Conservation (phyloP, 1,284 basidiomycete genomes). For the Anthracocystis walkeri region DNA sequence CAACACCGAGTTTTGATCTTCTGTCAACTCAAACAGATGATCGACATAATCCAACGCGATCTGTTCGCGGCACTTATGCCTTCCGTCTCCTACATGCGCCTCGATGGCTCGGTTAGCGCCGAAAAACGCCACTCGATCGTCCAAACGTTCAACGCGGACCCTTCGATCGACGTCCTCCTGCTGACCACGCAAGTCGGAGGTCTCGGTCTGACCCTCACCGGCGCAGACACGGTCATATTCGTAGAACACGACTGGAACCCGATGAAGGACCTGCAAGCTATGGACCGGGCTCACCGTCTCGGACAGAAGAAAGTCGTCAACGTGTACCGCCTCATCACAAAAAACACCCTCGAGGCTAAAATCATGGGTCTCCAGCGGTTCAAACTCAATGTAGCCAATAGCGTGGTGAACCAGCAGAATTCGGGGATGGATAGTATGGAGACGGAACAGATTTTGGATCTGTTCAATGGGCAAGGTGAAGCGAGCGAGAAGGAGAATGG, state of each 20-base stretch:
- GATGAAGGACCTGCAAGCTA: slow-evolving; percentile 99
- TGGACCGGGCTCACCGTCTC: slow-evolving; percentile 98
- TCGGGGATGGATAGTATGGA: slow-evolving; percentile 93
- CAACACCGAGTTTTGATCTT: slow-evolving; percentile 98
- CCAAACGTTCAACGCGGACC: slow-evolving; percentile 97
- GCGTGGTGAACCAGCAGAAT: slow-evolving; percentile 97
- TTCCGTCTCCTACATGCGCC: slow-evolving; percentile 94
- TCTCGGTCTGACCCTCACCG: slow-evolving; percentile 93
- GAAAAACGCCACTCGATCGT: slow-evolving; percentile 75
- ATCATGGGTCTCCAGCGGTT: slow-evolving; percentile 98
- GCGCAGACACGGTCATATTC: slow-evolving; percentile 98
- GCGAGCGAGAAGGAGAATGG: not conserved
- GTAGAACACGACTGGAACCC: slow-evolving; percentile 99
- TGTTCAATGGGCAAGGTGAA: slow-evolving; percentile 75
- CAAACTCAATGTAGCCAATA: slow-evolving; percentile 97
- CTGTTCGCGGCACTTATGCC: slow-evolving; percentile 94
- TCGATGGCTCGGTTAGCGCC: slow-evolving; percentile 76
- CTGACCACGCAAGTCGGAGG: slow-evolving; percentile 98
- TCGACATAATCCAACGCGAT: slow-evolving; percentile 95
- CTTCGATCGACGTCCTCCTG: slow-evolving; percentile 94
- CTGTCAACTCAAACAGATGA: slow-evolving; percentile 99
- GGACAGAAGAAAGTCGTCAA: slow-evolving; percentile 99
- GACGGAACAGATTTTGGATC: slow-evolving; percentile 93
- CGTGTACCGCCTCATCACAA: slow-evolving; percentile 95
- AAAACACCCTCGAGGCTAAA: slow-evolving; percentile 97